phyloP scores from a whole-genome alignment of 768 basidiomycete genomes.

The Botryobasidium botryosum region DNA sequence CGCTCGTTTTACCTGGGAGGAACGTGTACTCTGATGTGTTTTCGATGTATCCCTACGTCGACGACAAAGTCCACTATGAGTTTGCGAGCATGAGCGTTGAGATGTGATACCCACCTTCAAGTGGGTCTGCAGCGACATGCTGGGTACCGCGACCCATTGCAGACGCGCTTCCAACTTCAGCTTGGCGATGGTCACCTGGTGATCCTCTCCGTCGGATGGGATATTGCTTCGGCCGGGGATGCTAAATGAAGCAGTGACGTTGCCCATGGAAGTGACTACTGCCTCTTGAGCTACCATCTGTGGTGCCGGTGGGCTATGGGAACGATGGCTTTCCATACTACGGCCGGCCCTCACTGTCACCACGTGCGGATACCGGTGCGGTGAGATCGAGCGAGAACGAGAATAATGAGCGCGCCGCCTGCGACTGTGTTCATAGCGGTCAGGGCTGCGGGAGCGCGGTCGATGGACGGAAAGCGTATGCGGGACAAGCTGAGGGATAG shows the following conservation, averaged over 20 bases:
- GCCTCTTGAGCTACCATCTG: no score
- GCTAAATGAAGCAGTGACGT: constrained; percentile 4
- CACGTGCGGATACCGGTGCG: no score
- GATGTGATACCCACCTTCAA: not conserved
- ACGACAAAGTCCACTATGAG: not conserved
- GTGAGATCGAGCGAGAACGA: no score
- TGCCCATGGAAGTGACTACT: constrained; percentile 7
- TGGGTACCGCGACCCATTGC: not conserved
- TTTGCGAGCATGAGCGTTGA: not conserved
- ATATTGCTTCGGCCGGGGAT: constrained; percentile 9
- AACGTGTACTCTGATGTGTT: constrained; percentile 12
- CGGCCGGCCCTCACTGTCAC: no score
- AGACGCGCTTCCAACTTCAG: constrained; percentile 1
- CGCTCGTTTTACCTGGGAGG: constrained; percentile 4
- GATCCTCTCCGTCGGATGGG: constrained; percentile 6
- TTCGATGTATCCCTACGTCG: constrained; percentile 1
- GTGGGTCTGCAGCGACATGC: not conserved
- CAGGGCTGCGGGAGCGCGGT: no score
- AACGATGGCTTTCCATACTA: no score
- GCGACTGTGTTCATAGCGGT: no score
- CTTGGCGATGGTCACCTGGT: constrained; percentile 5
- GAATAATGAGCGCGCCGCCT: no score
- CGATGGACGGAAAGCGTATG: no score
- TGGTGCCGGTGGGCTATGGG: no score
- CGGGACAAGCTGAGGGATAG: constrained; percentile 10